Evolutionary conservation across 2,329 filamentous ascomycete genomes (phyloP).

Genomic region (Colletotrichum sublineola): DNA sequence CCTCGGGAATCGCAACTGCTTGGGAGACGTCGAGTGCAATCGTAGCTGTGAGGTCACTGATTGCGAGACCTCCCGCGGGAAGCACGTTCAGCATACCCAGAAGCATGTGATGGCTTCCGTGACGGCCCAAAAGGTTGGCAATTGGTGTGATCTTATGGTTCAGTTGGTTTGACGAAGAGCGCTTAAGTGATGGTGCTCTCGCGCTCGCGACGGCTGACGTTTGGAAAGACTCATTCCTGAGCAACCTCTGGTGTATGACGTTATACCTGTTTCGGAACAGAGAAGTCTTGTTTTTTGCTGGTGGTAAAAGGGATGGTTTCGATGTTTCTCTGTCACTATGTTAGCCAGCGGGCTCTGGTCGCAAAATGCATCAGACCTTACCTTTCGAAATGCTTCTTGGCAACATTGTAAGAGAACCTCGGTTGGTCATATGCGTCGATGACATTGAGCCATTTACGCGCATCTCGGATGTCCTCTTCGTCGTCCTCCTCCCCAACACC

Average conservation of each 20-base stretch:
- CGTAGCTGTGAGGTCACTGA: conserved; percentile 89
- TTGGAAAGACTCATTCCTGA: conserved; percentile 95
- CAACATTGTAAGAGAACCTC: conserved; percentile 78
- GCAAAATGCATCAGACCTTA: conserved; percentile 49
- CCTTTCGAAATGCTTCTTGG: conserved; percentile 93
- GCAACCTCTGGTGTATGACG: conserved; percentile 89
- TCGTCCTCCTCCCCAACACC: conserved; percentile 67
- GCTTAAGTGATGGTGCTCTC: conserved; percentile 65
- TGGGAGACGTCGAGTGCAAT: conserved; percentile 87
- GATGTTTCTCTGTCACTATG: conserved; percentile 64
- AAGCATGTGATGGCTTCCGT: conserved; percentile 86
- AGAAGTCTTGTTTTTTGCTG: conserved; percentile 83
- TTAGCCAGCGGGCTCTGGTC: conserved; percentile 41
- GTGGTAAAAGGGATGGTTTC: conserved; percentile 79
- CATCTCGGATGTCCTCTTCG: conserved; percentile 73
- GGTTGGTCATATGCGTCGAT: conserved; percentile 90
- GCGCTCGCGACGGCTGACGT: conserved; percentile 78
- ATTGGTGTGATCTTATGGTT: conserved; percentile 92
- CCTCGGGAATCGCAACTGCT: conserved; percentile 84
- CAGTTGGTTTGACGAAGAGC: conserved; percentile 74
- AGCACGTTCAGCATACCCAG: conserved; percentile 85
- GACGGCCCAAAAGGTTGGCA: conserved; percentile 79
- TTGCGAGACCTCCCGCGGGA: conserved; percentile 83
- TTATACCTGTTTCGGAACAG: conserved; percentile 93
- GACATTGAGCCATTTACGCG: conserved; percentile 86